phyloP scores from a whole-genome alignment of 768 basidiomycete species.

The Asterophora parasitica region DNA sequence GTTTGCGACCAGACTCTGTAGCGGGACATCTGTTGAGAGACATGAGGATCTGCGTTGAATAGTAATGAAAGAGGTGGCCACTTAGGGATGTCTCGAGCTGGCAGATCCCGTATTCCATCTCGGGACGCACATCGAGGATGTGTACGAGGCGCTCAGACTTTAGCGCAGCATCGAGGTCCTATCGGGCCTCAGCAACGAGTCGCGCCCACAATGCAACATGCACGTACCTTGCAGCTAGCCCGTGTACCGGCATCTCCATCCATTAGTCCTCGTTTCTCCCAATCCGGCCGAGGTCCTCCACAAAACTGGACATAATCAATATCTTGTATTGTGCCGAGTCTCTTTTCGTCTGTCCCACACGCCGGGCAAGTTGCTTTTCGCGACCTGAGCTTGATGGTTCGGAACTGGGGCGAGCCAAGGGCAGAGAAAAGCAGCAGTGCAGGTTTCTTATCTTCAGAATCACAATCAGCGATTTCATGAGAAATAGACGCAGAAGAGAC shows the following conservation, averaged over 20 bases:
- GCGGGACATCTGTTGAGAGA: slow-evolving; percentile 52
- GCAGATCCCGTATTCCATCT: slow-evolving; percentile 83
- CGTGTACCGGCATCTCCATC: slow-evolving; percentile 37
- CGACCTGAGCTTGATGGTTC: slow-evolving; percentile 75
- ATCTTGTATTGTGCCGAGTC: slow-evolving; percentile 41
- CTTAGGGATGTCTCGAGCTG: slow-evolving; percentile 70
- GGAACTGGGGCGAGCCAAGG: slow-evolving; percentile 63
- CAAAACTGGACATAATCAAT: slow-evolving; percentile 87
- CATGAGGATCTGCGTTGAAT: not conserved
- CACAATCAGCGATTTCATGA: slow-evolving; percentile 48
- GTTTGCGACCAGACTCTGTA: slow-evolving; percentile 56
- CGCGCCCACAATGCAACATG: not conserved
- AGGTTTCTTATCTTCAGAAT: slow-evolving; percentile 41
- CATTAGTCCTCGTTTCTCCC: slow-evolving; percentile 50
- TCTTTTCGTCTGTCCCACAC: slow-evolving; percentile 56
- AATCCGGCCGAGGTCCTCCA: slow-evolving; percentile 66
- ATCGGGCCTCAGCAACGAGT: not conserved
- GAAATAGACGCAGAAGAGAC: not conserved
- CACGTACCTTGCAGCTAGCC: slow-evolving; percentile 37
- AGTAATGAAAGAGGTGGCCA: slow-evolving; percentile 23
- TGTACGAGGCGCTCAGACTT: slow-evolving; percentile 23
- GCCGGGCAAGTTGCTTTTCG: slow-evolving; percentile 68
- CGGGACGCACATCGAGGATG: slow-evolving; percentile 78
- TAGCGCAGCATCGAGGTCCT: slow-evolving; percentile 28
- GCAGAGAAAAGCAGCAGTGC: slow-evolving; percentile 53